A percentile compares a stretch with the other conserved stretches of the same genome.
These are phyloP conservation scores for Aspergillus eucalypticola DNA, from an alignment of 2,329 filamentous ascomycete genomes.

Conservation along the genomic window DNA sequence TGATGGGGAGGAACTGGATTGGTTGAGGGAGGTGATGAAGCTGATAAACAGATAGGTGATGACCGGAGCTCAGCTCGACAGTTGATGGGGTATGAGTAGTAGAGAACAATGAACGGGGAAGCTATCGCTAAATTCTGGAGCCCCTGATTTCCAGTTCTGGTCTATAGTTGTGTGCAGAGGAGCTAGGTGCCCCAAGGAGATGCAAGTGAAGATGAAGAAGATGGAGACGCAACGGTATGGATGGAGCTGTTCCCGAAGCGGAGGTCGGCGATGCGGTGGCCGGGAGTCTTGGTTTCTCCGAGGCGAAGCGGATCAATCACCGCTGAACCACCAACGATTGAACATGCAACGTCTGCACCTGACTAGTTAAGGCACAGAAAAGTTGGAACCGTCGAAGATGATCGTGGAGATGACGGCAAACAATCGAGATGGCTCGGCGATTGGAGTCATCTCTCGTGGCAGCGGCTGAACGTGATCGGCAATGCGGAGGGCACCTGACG, in stretches of 20 bases:
- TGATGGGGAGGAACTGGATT: neutral
- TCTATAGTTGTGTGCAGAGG: neutral
- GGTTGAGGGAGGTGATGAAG: neutral
- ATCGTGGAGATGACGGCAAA: neutral
- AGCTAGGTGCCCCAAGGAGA: neutral
- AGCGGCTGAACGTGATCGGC: neutral
- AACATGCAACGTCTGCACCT: neutral
- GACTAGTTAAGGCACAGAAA: neutral
- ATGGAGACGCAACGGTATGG: conserved; percentile 6
- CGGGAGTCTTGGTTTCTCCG: conserved; percentile 31
- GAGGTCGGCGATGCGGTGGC: conserved; percentile 23
- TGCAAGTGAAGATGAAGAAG: neutral
- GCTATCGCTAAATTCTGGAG: neutral
- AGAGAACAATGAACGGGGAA: neutral
- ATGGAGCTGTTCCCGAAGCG: conserved; percentile 16
- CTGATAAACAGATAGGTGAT: conserved; percentile 9
- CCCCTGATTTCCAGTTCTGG: neutral
- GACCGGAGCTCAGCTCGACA: conserved; percentile 13
- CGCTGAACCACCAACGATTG: neutral
- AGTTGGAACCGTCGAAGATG: neutral
- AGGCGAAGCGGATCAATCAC: conserved; percentile 5
- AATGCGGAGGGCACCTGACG: conserved; percentile 10
- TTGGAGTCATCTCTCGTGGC: neutral
- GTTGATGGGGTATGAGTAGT: neutral
- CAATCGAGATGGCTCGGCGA: neutral